These are phyloP conservation scores for Dioscorea zingiberensis DNA, from an alignment of 106 monocot species.

Conservation along the genomic window DNA sequence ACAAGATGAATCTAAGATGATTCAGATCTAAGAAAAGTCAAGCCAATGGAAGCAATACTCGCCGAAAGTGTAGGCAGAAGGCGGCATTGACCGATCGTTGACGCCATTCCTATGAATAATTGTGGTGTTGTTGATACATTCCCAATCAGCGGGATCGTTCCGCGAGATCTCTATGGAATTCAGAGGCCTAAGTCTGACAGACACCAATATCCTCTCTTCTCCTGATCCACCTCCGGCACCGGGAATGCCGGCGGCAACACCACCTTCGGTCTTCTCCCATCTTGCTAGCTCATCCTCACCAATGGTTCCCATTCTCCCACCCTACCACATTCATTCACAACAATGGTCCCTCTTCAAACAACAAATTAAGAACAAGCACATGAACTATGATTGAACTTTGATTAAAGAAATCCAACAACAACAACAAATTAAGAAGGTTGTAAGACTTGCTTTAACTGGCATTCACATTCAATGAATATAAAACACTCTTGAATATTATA, in stretches of 20 bases:
- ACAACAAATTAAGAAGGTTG: too few relatives aligned
- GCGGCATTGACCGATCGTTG: constrained; percentile 47
- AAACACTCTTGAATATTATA: too few relatives aligned
- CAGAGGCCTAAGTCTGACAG: constrained; percentile 59
- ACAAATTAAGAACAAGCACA: too few relatives aligned
- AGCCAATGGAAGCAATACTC: constrained; percentile 7
- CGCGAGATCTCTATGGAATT: constrained; percentile 45
- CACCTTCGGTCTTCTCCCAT: constrained; percentile 1
- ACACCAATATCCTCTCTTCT: constrained; percentile 62
- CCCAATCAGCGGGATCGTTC: constrained; percentile 55
- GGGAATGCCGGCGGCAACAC: too few relatives aligned
- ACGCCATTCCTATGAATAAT: constrained; percentile 40
- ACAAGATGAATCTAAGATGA: not conserved
- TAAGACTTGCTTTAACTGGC: too few relatives aligned
- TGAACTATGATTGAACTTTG: too few relatives aligned
- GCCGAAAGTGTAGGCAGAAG: constrained; percentile 52
- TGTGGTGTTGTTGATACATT: constrained; percentile 54
- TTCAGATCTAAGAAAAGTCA: not conserved
- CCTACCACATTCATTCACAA: constrained; percentile 2
- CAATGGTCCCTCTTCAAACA: not conserved
- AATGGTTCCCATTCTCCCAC: constrained; percentile 2
- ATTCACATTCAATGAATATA: too few relatives aligned
- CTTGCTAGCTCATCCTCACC: constrained; percentile 13
- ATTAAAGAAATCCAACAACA: too few relatives aligned
- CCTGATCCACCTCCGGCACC: constrained; percentile 21